Evolutionary conservation across 257 asterid species (phyloP).

Genomic region (Apocynum venetum): DNA sequence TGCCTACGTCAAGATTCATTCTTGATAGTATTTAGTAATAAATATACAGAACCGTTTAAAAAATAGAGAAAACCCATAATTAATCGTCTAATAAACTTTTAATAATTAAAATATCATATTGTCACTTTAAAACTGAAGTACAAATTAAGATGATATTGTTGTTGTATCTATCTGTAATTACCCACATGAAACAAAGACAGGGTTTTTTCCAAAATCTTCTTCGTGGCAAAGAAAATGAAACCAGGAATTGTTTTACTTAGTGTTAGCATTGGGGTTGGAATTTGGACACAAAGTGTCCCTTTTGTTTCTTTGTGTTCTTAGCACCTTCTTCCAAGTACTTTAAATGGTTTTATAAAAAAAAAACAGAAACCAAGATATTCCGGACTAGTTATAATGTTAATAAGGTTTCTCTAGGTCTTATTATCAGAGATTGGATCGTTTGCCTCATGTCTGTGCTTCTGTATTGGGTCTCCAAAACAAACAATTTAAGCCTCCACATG

Average conservation of each 20-base stretch:
- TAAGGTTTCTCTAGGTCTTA: constrained; percentile 33
- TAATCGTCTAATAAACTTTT: no score
- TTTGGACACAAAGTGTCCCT: constrained; percentile 1
- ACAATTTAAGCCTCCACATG: constrained; percentile 16
- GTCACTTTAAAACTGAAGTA: no score
- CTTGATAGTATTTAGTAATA: background rate
- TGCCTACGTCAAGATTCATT: background rate
- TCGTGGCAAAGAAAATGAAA: background rate
- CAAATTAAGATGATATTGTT: background rate
- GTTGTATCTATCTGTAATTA: background rate
- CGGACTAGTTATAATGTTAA: constrained; percentile 4
- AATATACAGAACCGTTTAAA: no score
- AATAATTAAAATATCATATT: no score
- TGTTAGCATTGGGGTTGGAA: background rate
- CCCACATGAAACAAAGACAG: background rate
- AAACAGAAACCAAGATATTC: constrained; percentile 29
- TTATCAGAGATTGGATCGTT: constrained; percentile 28
- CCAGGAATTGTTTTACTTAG: background rate
- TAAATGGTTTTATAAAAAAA: background rate
- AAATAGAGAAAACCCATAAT: no score
- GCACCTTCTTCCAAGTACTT: constrained; percentile 12
- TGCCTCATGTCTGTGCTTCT: background rate
- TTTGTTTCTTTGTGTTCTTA: constrained; percentile 8
- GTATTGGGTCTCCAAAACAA: constrained; percentile 27
- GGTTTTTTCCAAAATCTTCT: background rate